phyloP scores from a whole-genome alignment of 202 grass and related monocot species.

The Panicum virgatum region DNA sequence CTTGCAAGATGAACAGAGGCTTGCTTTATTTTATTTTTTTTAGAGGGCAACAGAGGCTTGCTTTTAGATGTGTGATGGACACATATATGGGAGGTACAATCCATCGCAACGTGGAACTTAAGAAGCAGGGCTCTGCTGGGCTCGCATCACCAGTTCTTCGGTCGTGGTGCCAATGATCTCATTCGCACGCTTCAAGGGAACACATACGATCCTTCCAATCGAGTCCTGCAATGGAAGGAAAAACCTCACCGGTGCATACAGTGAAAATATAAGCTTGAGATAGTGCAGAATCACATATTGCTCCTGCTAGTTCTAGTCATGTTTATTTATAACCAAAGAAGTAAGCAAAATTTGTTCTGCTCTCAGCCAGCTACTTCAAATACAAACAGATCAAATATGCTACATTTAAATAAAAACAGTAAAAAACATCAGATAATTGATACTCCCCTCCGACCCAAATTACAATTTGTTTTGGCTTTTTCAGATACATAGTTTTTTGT shows the following conservation, averaged over 20 bases:
- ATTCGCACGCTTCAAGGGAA: constrained; percentile 77
- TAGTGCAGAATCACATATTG: background rate
- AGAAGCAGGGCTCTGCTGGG: constrained; percentile 43
- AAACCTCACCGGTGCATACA: background rate
- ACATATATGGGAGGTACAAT: background rate
- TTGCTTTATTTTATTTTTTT: too few species aligned
- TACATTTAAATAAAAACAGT: background rate
- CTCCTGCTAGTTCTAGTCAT: background rate
- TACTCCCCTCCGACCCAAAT: too few species aligned
- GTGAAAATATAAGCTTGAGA: background rate
- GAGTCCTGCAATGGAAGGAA: constrained; percentile 54
- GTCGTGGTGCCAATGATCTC: constrained; percentile 97
- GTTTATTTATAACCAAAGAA: constrained; percentile 13
- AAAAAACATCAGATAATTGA: background rate
- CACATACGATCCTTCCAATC: constrained; percentile 61
- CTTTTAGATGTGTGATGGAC: background rate
- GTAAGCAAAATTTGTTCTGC: background rate
- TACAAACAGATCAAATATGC: background rate
- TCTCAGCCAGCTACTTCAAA: background rate
- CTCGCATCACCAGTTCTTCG: constrained; percentile 87
- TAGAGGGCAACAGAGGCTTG: too few species aligned
- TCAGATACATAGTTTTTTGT: too few species aligned
- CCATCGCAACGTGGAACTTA: background rate
- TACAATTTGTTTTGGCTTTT: too few species aligned
- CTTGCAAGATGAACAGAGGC: background rate